Conservation (phyloP, 73 alveolate species). For the Symbiodinium pilosum region DNA sequence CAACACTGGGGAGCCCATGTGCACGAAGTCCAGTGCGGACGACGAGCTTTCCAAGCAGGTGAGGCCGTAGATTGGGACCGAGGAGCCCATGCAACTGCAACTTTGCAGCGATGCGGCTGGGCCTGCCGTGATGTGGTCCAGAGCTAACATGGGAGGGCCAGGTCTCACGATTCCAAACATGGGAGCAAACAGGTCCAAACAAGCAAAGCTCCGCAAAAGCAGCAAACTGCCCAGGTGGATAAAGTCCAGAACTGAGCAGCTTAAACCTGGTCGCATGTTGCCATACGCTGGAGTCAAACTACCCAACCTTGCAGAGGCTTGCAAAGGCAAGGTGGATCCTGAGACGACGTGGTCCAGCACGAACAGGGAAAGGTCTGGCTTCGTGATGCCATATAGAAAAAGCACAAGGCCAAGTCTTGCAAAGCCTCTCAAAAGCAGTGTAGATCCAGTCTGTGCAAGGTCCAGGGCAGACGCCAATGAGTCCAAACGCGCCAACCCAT, state of each 20-base stretch:
- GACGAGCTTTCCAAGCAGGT: slow-evolving; percentile 43
- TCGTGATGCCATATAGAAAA: slow-evolving; percentile 36
- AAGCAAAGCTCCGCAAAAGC: slow-evolving; percentile 40
- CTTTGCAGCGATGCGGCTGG: slow-evolving; percentile 7
- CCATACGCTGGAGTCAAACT: slow-evolving; percentile 29
- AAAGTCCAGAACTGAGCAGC: slow-evolving; percentile 62
- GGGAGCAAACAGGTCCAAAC: neutral
- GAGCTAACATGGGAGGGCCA: slow-evolving; percentile 8
- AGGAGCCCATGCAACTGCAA: slow-evolving; percentile 1
- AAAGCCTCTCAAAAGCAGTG: neutral
- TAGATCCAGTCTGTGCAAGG: slow-evolving; percentile 8
- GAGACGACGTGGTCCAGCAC: slow-evolving; percentile 34
- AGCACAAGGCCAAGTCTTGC: neutral
- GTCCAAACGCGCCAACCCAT: slow-evolving; percentile 46
- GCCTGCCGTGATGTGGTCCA: slow-evolving; percentile 26
- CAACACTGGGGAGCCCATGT: neutral
- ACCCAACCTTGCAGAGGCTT: slow-evolving; percentile 3
- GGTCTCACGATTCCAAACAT: slow-evolving; percentile 54
- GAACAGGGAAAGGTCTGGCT: neutral
- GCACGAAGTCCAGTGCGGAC: slow-evolving; percentile 60
- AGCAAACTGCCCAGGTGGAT: slow-evolving; percentile 31
- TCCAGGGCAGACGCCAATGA: slow-evolving; percentile 9
- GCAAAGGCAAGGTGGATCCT: slow-evolving; percentile 15
- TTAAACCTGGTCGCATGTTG: slow-evolving; percentile 35
- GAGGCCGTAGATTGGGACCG: slow-evolving; percentile 39